Percentiles rank a stretch among this genome's conserved stretches.
phyloP scores from a whole-genome alignment of 106 monocot genomes.

The Phalaenopsis equestris region DNA sequence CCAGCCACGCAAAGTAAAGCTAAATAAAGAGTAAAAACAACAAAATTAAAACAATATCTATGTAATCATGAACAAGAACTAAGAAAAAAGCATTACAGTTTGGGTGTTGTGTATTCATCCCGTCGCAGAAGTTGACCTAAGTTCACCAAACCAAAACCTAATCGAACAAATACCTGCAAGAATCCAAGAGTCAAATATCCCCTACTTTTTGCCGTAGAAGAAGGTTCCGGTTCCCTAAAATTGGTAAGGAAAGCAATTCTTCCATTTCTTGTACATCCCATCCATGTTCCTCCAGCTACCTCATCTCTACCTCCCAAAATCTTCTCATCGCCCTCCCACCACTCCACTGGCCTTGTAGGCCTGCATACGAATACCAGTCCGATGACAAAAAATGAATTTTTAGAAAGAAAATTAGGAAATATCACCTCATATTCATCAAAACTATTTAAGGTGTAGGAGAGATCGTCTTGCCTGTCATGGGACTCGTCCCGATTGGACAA shows the following conservation, averaged over 20 bases:
- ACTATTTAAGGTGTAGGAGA: background rate
- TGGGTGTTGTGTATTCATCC: background rate
- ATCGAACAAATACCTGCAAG: constrained; percentile 42
- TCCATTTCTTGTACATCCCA: constrained; percentile 76
- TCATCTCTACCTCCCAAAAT: constrained; percentile 81
- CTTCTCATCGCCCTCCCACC: constrained; percentile 60
- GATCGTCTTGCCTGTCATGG: constrained; percentile 38
- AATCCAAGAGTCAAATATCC: constrained; percentile 69
- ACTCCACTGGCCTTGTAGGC: constrained; percentile 67
- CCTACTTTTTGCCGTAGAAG: constrained; percentile 46
- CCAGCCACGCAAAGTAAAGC: background rate
- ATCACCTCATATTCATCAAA: background rate
- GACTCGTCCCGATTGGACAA: constrained; percentile 71
- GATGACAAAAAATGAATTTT: background rate
- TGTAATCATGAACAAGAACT: background rate
- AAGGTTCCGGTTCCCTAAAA: constrained; percentile 53
- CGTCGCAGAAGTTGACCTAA: background rate
- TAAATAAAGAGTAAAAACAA: background rate
- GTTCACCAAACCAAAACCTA: background rate
- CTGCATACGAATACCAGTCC: constrained; percentile 20
- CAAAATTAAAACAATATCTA: background rate
- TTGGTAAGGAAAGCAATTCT: constrained; percentile 82
- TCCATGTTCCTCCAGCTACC: constrained; percentile 80
- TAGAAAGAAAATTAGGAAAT: background rate
- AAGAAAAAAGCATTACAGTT: background rate